Percentiles rank a stretch among this genome's conserved stretches.
phyloP scores from a whole-genome alignment of 257 asterid genomes.

The Plectranthus barbatus region DNA sequence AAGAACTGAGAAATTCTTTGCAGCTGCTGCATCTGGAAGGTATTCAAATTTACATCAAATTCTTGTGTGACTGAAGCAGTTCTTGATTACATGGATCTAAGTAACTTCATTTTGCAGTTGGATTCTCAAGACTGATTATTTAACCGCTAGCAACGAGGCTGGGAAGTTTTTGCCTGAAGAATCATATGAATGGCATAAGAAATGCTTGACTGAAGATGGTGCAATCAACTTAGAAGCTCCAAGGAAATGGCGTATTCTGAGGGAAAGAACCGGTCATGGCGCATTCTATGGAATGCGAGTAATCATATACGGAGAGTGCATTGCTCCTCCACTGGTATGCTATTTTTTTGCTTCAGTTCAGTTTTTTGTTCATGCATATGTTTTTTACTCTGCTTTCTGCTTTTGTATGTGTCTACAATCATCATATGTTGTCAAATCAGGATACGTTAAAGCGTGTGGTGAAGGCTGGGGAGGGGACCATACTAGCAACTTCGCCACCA shows the following conservation, averaged over 20 bases:
- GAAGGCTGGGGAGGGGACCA: conserved; percentile 88
- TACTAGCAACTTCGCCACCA: conserved; percentile 89
- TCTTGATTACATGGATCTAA: background rate
- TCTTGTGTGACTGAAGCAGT: background rate
- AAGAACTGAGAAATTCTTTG: conserved; percentile 91
- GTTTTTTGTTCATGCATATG: background rate
- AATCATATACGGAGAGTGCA: conserved; percentile 76
- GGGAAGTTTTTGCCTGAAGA: conserved; percentile 67
- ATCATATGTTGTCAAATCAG: conserved; percentile 25
- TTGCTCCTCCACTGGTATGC: conserved; percentile 85
- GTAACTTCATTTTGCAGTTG: conserved; percentile 55
- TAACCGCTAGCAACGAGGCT: conserved; percentile 71
- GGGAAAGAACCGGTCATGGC: conserved; percentile 85
- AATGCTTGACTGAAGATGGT: conserved; percentile 78
- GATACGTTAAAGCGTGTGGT: conserved; percentile 81
- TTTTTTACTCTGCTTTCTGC: background rate
- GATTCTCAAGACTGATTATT: conserved; percentile 83
- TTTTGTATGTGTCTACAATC: too few species aligned
- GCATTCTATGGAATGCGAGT: conserved; percentile 82
- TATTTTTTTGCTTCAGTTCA: background rate
- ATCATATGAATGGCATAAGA: conserved; percentile 78
- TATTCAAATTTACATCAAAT: conserved; percentile 10
- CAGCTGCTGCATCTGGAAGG: conserved; percentile 99
- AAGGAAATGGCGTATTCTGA: conserved; percentile 78
- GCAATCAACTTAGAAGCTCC: conserved; percentile 94